Conservation (phyloP, 2,329 filamentous ascomycete genomes). For the Lachnellula arida region DNA sequence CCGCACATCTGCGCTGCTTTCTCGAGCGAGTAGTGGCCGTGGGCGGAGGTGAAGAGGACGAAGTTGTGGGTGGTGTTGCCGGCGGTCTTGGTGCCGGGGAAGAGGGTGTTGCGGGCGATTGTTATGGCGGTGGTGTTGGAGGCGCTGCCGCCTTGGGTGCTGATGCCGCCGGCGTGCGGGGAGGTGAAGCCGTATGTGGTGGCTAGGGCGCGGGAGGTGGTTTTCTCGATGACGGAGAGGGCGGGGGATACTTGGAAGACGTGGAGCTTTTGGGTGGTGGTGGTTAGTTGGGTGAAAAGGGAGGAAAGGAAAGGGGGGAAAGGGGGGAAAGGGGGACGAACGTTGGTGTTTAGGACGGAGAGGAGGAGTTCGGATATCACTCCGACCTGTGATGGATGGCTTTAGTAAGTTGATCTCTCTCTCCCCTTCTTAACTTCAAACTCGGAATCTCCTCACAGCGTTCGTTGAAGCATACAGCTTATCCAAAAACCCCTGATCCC, state of each 20-base stretch:
- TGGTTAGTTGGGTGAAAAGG: conserved; percentile 2
- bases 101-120: conserved; percentile 81
- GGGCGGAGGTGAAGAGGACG: conserved; percentile 79
- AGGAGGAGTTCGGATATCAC: conserved; percentile 81
- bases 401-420: too few relatives aligned
- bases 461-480: conserved; percentile 93
- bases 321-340: conserved; percentile 24
- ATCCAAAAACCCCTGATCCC: conserved; percentile 94
- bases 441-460: conserved; percentile 47
- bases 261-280: conserved; percentile 53
- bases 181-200: conserved; percentile 71
- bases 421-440: too few relatives aligned
- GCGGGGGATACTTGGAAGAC: conserved; percentile 93
- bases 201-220: conserved; percentile 69
- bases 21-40: conserved; percentile 92
- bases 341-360: conserved; percentile 85
- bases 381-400: conserved; percentile 53
- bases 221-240: conserved; percentile 82
- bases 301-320: background rate
- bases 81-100: conserved; percentile 66
- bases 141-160: conserved; percentile 72
- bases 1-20: conserved; percentile 92
- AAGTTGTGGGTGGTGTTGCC: conserved; percentile 66
- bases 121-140: conserved; percentile 84
- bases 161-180: conserved; percentile 61